These are phyloP conservation scores for Fusarium dimerum DNA, from an alignment of 2,329 filamentous ascomycete species.

Conservation along the genomic window DNA sequence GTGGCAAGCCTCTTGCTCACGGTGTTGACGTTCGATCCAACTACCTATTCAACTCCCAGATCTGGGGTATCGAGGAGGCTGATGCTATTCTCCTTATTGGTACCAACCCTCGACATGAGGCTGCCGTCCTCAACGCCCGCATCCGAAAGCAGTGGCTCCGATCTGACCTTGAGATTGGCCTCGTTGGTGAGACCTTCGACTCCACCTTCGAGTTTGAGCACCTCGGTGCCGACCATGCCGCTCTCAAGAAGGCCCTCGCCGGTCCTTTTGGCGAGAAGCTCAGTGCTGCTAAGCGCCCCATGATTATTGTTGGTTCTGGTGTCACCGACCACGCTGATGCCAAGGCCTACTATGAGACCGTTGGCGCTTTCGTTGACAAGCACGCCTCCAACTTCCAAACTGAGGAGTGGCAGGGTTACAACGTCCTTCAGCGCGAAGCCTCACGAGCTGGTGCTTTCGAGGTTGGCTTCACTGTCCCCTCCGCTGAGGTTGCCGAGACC, in stretches of 20 bases:
- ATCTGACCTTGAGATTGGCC: slow-evolving; percentile 88
- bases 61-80: slow-evolving; percentile 90
- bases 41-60: slow-evolving; percentile 95
- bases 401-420: slow-evolving; percentile 95
- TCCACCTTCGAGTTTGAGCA: slow-evolving; percentile 97
- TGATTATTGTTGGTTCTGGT: slow-evolving; percentile 94
- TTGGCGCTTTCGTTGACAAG: slow-evolving; percentile 92
- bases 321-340: slow-evolving; percentile 89
- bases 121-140: slow-evolving; percentile 90
- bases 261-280: slow-evolving; percentile 94
- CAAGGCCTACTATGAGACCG: slow-evolving; percentile 88
- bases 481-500: slow-evolving; percentile 75
- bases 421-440: slow-evolving; percentile 90
- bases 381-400: slow-evolving; percentile 86
- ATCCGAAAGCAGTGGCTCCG: slow-evolving; percentile 98
- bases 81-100: slow-evolving; percentile 91
- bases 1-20: slow-evolving; percentile 82
- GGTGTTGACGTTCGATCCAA: slow-evolving; percentile 92
- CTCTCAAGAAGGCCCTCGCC: slow-evolving; percentile 81
- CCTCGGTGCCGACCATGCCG: slow-evolving; percentile 74
- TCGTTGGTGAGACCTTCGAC: slow-evolving; percentile 87
- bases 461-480: slow-evolving; percentile 90
- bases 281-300: slow-evolving; percentile 81
- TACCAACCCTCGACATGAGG: slow-evolving; percentile 94
- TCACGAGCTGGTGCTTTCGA: slow-evolving; percentile 93